These are phyloP conservation scores for Calvatia gigantea DNA, from an alignment of 768 basidiomycete species.

Conservation along the genomic window DNA sequence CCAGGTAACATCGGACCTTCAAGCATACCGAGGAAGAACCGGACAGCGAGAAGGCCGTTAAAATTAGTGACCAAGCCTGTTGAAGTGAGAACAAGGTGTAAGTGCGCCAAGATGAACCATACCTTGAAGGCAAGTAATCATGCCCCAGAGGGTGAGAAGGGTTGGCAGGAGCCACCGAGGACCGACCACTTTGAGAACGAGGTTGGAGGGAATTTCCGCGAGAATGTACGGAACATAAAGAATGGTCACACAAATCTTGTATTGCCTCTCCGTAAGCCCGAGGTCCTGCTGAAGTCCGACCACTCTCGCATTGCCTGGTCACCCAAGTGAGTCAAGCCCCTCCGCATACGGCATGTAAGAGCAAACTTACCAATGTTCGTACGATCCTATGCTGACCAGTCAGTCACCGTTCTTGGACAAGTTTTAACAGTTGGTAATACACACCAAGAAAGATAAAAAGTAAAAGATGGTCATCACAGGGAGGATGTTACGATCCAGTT, in stretches of 20 bases:
- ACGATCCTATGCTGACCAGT: slow-evolving; percentile 23
- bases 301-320: slow-evolving; percentile 38
- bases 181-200: slow-evolving; percentile 39
- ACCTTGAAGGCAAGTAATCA: slow-evolving; percentile 47
- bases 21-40: slow-evolving; percentile 50
- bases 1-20: slow-evolving; percentile 42
- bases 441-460: slow-evolving; percentile 30
- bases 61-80: slow-evolving; percentile 41
- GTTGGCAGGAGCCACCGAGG: slow-evolving; percentile 46
- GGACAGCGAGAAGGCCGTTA: slow-evolving; percentile 41
- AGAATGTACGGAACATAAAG: slow-evolving; percentile 37
- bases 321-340: not conserved
- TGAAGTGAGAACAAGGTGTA: not conserved
- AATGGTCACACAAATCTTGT: slow-evolving; percentile 31
- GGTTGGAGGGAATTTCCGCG: slow-evolving; percentile 46
- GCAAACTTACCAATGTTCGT: slow-evolving; percentile 27
- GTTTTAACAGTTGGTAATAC: slow-evolving; percentile 11
- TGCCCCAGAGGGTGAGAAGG: slow-evolving; percentile 47
- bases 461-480: slow-evolving; percentile 33
- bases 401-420: not conserved
- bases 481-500: slow-evolving; percentile 17
- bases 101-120: not conserved
- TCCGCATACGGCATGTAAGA: not conserved
- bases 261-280: slow-evolving; percentile 33
- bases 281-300: slow-evolving; percentile 45